Conservation (phyloP, 495 filamentous ascomycete species). For the Cairneyella variabilis region DNA sequence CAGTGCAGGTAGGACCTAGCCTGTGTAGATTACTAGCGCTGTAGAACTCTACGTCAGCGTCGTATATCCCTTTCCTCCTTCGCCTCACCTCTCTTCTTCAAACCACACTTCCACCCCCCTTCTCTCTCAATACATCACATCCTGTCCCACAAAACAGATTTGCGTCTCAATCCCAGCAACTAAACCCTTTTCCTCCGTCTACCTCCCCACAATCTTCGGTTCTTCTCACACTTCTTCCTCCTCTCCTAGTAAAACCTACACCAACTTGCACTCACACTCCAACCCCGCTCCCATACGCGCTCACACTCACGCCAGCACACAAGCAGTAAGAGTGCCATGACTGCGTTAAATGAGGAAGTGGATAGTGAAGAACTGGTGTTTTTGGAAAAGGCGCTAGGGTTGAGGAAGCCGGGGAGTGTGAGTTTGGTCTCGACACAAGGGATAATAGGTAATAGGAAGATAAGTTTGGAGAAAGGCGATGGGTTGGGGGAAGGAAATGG, state of each 20-base stretch:
- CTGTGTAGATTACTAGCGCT: slow-evolving; percentile 45
- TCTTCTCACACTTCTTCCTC: background rate
- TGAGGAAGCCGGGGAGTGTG: too few relatives aligned
- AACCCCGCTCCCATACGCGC: background rate
- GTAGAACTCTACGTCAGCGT: slow-evolving; percentile 59
- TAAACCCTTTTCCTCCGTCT: slow-evolving; percentile 45
- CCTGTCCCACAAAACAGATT: too few relatives aligned
- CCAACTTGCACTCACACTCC: background rate
- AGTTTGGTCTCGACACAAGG: too few relatives aligned
- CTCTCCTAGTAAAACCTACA: background rate
- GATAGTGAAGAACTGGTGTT: too few relatives aligned
- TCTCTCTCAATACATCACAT: too few relatives aligned
- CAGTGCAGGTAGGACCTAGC: slow-evolving; percentile 52
- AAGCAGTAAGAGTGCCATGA: too few relatives aligned
- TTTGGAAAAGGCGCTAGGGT: too few relatives aligned
- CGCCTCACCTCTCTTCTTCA: background rate
- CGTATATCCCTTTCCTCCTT: slow-evolving; percentile 36
- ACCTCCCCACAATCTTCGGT: slow-evolving; percentile 38
- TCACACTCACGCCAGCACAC: background rate
- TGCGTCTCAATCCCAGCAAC: slow-evolving; percentile 53
- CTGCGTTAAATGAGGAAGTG: too few relatives aligned
- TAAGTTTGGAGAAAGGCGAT: too few relatives aligned
- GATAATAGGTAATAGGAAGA: too few relatives aligned
- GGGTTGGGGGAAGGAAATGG: too few relatives aligned
- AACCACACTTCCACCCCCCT: background rate